Conservation (phyloP, 805 yeast species). For the Metschnikowia aberdeeniae region DNA sequence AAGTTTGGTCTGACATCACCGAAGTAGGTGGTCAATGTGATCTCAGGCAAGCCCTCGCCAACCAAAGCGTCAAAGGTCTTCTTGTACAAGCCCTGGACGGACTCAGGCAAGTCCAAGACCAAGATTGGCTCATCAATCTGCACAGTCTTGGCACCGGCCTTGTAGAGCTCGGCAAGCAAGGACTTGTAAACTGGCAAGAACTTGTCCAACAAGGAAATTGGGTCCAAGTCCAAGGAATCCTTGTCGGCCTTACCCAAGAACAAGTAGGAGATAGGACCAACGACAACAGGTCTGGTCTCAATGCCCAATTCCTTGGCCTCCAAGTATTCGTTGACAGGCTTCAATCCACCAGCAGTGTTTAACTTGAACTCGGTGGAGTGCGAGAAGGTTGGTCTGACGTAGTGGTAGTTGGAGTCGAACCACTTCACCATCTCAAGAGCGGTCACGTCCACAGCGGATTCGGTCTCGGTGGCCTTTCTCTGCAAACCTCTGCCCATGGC, state of each 20-base stretch:
- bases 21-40: conserved; percentile 87
- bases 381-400: conserved; percentile 98
- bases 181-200: conserved; percentile 90
- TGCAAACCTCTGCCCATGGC: conserved; percentile 99
- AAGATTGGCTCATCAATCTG: conserved; percentile 98
- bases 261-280: conserved; percentile 96
- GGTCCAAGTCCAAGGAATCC: conserved; percentile 93
- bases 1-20: conserved; percentile 99
- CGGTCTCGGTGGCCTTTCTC: conserved; percentile 84
- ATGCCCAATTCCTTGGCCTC: conserved; percentile 97
- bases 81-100: conserved; percentile 82
- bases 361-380: conserved; percentile 93
- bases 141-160: conserved; percentile 91
- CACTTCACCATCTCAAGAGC: conserved; percentile 99
- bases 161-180: conserved; percentile 79
- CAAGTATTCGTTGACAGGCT: conserved; percentile 95
- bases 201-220: conserved; percentile 84
- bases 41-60: conserved; percentile 65
- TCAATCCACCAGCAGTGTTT: conserved; percentile 64
- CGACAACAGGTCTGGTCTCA: conserved; percentile 94
- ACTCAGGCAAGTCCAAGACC: conserved; percentile 87
- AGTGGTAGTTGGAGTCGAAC: conserved; percentile 99
- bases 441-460: conserved; percentile 93
- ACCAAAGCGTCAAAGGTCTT: conserved; percentile 77
- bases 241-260: conserved; percentile 97